Evolutionary conservation across 2,329 filamentous ascomycete genomes (phyloP), one percentile per base, ranked within the genome.

Genomic region (Aspergillus nomiae): DNA sequence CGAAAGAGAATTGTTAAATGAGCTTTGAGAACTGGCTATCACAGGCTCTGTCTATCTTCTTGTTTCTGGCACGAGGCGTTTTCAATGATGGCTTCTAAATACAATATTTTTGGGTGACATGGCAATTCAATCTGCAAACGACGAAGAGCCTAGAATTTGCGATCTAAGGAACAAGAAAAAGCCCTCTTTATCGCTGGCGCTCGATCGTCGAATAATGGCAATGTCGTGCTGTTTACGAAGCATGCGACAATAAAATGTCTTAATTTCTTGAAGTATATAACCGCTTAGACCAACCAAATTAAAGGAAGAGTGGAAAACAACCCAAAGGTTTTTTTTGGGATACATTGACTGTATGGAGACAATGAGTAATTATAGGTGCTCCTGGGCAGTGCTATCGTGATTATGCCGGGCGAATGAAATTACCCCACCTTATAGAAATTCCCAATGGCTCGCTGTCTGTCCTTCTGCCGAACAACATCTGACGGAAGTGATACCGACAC

Each of bases 21-120:
- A 59, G 50, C 58, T 56, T 43, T 41, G 48, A 48, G 60, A 55
- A 63, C 59, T 54, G 53, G 55, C 58, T 58, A 55, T 65, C 46
- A n/a, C 59, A 51, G 56, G 61, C 62, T 61, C 59, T 56, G 46
- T 61, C 59, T 60, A 28, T 67, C 59, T 65, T 62, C 56, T 63
- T 69, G 57, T 68, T 60, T 68, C 60, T 67, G 66, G 68, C 58
- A 63, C 61, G 65, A 63, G 62, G 63, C 63, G 64, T 67, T 70
- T 63, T 62, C 61, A 59, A 67, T 61, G 57, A 67, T 64, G 62
- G 64, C 63, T 69, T 63, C 63, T 63, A 53, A 64, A 61, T 67
- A 62, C 64, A 63, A 62, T 56, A 60, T 14, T 57, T 38, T 61
- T 59, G 56, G 63, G 38, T 58, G 30, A 56, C 26, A 51, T 61